Evolutionary conservation across 805 yeast species (phyloP).

Genomic region (Kuraishia molischiana): DNA sequence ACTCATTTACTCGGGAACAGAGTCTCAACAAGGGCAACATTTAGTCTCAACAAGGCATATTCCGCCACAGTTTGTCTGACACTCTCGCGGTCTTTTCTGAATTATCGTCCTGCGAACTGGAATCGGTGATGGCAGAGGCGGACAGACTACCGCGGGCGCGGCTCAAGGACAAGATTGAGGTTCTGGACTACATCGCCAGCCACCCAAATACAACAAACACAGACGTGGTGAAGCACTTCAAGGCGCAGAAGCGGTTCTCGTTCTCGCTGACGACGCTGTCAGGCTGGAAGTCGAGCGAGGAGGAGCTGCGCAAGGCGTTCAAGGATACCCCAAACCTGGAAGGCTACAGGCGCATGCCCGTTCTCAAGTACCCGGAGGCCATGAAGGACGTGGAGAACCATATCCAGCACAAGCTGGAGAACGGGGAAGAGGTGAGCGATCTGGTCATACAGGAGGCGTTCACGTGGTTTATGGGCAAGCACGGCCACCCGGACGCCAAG

Average conservation of each 20-base stretch:
- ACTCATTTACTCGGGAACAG: too few relatives aligned
- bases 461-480: slow-evolving; percentile 7
- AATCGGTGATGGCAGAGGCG: not conserved
- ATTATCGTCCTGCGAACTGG: too few relatives aligned
- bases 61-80: too few relatives aligned
- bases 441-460: slow-evolving; percentile 11
- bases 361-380: slow-evolving; percentile 22
- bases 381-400: slow-evolving; percentile 19
- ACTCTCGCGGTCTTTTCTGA: too few relatives aligned
- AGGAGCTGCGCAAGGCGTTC: slow-evolving; percentile 12
- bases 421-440: slow-evolving; percentile 16
- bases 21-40: too few relatives aligned
- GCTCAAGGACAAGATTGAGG: slow-evolving; percentile 20
- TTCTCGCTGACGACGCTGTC: slow-evolving; percentile 26
- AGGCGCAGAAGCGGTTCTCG: slow-evolving; percentile 11
- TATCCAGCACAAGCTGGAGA: slow-evolving; percentile 8
- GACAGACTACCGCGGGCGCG: slow-evolving; percentile 17
- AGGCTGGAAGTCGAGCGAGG: slow-evolving; percentile 20
- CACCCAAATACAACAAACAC: slow-evolving; percentile 19
- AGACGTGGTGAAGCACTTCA: slow-evolving; percentile 17
- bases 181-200: slow-evolving; percentile 20
- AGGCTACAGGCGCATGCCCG: slow-evolving; percentile 20
- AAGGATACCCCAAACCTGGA: slow-evolving; percentile 16
- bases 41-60: too few relatives aligned
- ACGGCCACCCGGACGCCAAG: slow-evolving; percentile 14